Evolutionary conservation across 176 grass and related monocot genomes (phyloP).

Genomic region (Eragrostis curvula): DNA sequence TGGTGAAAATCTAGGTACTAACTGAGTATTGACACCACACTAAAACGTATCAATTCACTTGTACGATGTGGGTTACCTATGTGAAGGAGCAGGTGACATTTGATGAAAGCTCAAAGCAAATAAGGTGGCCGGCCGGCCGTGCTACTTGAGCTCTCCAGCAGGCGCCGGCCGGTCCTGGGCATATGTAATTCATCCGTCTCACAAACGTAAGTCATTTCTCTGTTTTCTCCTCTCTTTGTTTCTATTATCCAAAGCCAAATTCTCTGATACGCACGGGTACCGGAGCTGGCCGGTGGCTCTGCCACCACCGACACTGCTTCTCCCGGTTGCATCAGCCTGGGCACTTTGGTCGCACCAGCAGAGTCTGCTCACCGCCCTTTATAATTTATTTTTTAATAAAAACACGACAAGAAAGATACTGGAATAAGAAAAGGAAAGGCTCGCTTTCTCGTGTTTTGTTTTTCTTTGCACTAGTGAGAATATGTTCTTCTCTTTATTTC

Average conservation of each 20-base stretch:
- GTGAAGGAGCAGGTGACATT: not conserved
- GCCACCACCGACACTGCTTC: slow-evolving; percentile 59
- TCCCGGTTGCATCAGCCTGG: slow-evolving; percentile 3
- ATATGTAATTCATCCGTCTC: not conserved
- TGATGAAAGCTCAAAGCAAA: not conserved
- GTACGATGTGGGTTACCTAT: not conserved
- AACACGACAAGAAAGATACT: not conserved
- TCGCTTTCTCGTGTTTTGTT: slow-evolving; percentile 25
- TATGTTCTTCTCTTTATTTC: not conserved
- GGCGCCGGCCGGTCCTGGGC: not conserved
- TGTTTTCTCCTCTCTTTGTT: not conserved
- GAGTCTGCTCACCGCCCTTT: slow-evolving; percentile 15
- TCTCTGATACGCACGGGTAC: slow-evolving; percentile 27
- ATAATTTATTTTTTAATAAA: not conserved
- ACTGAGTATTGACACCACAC: too few relatives aligned
- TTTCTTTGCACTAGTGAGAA: slow-evolving; percentile 20
- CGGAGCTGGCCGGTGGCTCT: slow-evolving; percentile 32
- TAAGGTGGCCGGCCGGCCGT: not conserved
- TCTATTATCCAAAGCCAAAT: slow-evolving; percentile 3
- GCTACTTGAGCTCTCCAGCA: not conserved
- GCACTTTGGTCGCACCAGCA: slow-evolving; percentile 9
- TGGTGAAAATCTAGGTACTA: too few relatives aligned
- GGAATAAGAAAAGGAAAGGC: not conserved
- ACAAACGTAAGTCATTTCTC: not conserved
- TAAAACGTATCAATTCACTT: too few relatives aligned